Evolutionary conservation across 2,329 filamentous ascomycete species (phyloP), one percentile per base, ranked within the genome.

Genomic region (Hypoxylon rubiginosum): DNA sequence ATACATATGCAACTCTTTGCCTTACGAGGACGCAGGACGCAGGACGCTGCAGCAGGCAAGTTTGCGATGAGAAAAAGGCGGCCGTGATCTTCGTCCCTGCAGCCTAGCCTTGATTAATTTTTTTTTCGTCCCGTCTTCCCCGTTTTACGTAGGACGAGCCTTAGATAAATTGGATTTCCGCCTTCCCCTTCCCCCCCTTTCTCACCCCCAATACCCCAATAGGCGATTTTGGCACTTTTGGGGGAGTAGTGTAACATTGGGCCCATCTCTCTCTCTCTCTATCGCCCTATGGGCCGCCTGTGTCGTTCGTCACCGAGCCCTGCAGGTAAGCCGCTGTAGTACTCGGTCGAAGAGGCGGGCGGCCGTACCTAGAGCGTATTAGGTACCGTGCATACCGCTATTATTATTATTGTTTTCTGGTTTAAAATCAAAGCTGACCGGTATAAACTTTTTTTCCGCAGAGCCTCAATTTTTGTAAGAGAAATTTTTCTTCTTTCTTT

Each of bases 31-130:
- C 21, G 21, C 21, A 24, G 58, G 46, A 41, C 43, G 48, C 39
- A 28, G 32, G 13, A 61, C 30, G 39, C 51, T 49, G 48, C 39
- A 28, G 32, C n/a, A 61, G 36, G 39, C 51, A 46, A 46, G 45
- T 46, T 34, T 21, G 34, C 46, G 54, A 62, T 61, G 30, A 62
- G 8, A 30, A 30, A 30, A 30, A 69, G 21, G 43, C 41, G 64
- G 64, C 41, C 64, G 62, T 50, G 67, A 69, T 69, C 57, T 69
- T 59, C 67, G 64, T 48, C 60, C 66, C 60, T 69, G 67, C 64
- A 64, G 67, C 64, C 64, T 63, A 62, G 43, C 48, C 56, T 41
- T 49, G 39, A 39, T 39, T 15, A 24, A 41, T 41, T 34, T 34
- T 7, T 41, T 55, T 17, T 59, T 46, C 53, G 17, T 54, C 57